phyloP scores from a whole-genome alignment of 1,284 basidiomycete genomes.

The Puccinia horiana region DNA sequence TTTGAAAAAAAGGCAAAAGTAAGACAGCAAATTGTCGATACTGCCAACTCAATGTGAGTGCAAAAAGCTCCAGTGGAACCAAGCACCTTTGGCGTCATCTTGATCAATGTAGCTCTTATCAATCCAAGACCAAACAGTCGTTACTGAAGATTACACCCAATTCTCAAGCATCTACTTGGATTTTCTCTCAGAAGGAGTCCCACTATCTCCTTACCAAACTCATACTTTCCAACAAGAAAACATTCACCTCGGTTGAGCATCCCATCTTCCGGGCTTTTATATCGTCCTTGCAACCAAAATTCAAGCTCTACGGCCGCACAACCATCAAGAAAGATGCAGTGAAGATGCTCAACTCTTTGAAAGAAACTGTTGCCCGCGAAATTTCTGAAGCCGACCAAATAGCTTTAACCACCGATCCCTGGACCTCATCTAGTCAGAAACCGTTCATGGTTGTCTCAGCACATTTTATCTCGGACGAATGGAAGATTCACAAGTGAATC shows the following conservation, averaged over 20 bases:
- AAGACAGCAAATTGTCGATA: neutral
- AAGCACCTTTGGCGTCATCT: no score
- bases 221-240: neutral
- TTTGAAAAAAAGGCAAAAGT: neutral
- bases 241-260: neutral
- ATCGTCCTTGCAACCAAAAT: neutral
- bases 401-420: neutral
- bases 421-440: neutral
- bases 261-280: neutral
- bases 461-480: neutral
- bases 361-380: neutral
- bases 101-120: neutral
- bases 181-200: neutral
- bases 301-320: neutral
- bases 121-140: neutral
- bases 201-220: neutral
- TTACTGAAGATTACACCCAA: neutral
- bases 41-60: neutral
- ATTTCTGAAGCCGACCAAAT: neutral
- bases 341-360: neutral
- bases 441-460: neutral
- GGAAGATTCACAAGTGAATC: neutral
- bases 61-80: neutral
- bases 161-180: neutral
- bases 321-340: neutral